These are phyloP conservation scores for Petrea volubilis DNA, from an alignment of 257 asterid species.

Conservation along the genomic window DNA sequence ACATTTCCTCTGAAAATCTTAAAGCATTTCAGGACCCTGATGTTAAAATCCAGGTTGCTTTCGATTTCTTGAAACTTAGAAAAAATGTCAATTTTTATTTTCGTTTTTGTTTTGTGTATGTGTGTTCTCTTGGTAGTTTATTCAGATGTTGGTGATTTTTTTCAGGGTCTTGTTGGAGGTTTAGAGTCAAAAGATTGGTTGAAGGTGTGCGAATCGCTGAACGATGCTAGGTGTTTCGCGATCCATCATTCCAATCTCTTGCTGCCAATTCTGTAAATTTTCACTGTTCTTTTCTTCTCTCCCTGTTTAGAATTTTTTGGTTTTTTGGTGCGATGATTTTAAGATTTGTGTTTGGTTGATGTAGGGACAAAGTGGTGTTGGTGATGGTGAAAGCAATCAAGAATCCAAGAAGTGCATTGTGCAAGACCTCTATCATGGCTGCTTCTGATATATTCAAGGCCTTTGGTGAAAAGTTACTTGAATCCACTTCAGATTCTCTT, in stretches of 20 bases:
- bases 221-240: slow-evolving; percentile 78
- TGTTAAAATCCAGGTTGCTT: slow-evolving; percentile 53
- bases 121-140: background rate
- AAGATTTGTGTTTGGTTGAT: slow-evolving; percentile 3
- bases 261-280: slow-evolving; percentile 72
- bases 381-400: slow-evolving; percentile 79
- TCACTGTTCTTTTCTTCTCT: background rate
- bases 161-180: slow-evolving; percentile 77
- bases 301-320: background rate
- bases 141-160: background rate
- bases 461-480: slow-evolving; percentile 65
- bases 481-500: slow-evolving; percentile 55
- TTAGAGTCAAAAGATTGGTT: slow-evolving; percentile 95
- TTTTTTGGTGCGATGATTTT: background rate
- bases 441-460: slow-evolving; percentile 79
- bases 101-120: background rate
- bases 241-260: slow-evolving; percentile 61
- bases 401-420: slow-evolving; percentile 96
- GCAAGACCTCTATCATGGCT: slow-evolving; percentile 94
- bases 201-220: slow-evolving; percentile 84
- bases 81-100: too few species aligned
- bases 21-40: slow-evolving; percentile 64
- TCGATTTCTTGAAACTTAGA: background rate
- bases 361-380: slow-evolving; percentile 64
- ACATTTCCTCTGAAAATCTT: slow-evolving; percentile 65